Conservation (phyloP, 2,329 filamentous ascomycete genomes). For the Aspergillus ruber region DNA sequence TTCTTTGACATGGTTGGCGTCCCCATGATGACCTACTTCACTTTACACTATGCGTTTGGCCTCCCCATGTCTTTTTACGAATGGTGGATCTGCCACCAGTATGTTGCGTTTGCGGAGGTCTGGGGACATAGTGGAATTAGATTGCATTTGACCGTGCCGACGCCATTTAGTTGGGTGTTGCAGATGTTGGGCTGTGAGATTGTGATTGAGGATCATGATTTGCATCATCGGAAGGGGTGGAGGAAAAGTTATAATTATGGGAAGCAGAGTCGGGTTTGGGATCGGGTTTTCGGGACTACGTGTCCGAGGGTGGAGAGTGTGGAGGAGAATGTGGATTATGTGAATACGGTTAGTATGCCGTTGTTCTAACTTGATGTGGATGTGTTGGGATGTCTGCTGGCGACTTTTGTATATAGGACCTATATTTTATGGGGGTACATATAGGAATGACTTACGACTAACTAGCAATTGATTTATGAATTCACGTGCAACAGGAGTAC, state of each 20-base stretch:
- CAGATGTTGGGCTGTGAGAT: slow-evolving; percentile 1
- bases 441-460: no score
- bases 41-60: not conserved
- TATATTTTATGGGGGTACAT: no score
- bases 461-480: no score
- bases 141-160: not conserved
- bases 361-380: not conserved
- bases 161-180: not conserved
- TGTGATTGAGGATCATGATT: slow-evolving; percentile 2
- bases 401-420: no score
- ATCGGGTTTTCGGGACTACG: slow-evolving; percentile 1
- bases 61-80: slow-evolving; percentile 1
- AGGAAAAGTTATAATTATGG: slow-evolving; percentile 2
- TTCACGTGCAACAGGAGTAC: no score
- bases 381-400: no score
- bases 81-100: slow-evolving; percentile 2
- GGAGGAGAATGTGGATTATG: not conserved
- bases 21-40: slow-evolving; percentile 2
- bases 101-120: slow-evolving; percentile 2
- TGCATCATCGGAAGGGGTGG: slow-evolving; percentile 2
- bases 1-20: slow-evolving; percentile 3
- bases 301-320: not conserved
- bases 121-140: slow-evolving; percentile 1
- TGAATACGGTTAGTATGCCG: not conserved
- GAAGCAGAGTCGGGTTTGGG: slow-evolving; percentile 2